phyloP scores from a whole-genome alignment of 352 stramenopile genomes.

The Blastocystis sp. region DNA sequence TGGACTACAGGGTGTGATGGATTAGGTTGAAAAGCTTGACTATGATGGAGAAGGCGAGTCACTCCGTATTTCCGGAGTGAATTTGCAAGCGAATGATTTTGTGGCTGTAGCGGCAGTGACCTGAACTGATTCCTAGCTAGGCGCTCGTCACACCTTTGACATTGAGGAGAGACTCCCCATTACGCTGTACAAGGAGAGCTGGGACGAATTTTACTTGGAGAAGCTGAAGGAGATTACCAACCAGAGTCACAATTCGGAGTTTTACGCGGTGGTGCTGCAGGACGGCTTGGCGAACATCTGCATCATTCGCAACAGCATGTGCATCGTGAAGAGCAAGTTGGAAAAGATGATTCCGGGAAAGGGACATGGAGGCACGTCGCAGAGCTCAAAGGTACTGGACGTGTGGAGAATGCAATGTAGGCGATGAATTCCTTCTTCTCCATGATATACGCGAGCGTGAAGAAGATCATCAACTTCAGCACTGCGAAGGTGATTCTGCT shows the following conservation, averaged over 20 bases:
- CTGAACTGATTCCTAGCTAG: constrained; percentile 10
- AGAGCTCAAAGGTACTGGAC: neutral
- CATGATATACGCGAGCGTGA: constrained; percentile 11
- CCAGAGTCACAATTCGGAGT: constrained; percentile 11
- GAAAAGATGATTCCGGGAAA: constrained; percentile 68
- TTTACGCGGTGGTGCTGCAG: constrained; percentile 41
- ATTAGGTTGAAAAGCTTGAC: constrained; percentile 45
- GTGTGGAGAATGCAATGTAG: neutral
- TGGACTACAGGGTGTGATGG: neutral
- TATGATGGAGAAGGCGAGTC: constrained; percentile 58
- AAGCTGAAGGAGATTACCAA: constrained; percentile 52
- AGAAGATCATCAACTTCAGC: constrained; percentile 43
- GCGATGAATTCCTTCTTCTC: constrained; percentile 61
- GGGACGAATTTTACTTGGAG: constrained; percentile 42
- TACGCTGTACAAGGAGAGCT: constrained; percentile 47
- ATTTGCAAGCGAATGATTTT: constrained; percentile 34
- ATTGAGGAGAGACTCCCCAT: neutral
- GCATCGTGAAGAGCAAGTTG: constrained; percentile 48
- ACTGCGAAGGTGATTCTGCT: constrained; percentile 55
- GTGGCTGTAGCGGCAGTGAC: neutral
- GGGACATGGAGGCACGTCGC: neutral
- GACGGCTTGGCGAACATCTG: constrained; percentile 56
- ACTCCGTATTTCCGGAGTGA: constrained; percentile 25
- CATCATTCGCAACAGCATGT: constrained; percentile 56
- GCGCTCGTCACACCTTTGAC: constrained; percentile 49